A percentile compares a stretch with the other conserved stretches of the same genome.
phyloP scores from a whole-genome alignment of 2,329 filamentous ascomycete species.

The Phoma sp. region DNA sequence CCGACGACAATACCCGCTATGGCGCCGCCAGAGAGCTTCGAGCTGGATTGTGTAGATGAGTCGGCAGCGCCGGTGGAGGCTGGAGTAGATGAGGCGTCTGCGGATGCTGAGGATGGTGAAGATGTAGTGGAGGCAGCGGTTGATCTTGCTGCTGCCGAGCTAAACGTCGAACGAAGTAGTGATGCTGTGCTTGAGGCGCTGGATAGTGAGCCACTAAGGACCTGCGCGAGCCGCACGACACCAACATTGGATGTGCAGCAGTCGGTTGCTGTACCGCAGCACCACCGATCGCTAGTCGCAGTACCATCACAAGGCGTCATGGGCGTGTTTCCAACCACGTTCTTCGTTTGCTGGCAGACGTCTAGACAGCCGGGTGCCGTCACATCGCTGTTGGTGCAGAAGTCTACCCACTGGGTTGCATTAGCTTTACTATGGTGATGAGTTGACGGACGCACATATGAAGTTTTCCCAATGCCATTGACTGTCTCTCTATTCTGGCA shows the following conservation, averaged over 20 bases:
- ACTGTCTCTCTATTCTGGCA: conserved; percentile 1
- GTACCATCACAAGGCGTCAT: background rate
- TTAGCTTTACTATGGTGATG: background rate
- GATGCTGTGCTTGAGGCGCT: background rate
- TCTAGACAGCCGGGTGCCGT: background rate
- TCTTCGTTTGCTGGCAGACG: background rate
- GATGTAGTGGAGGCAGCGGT: background rate
- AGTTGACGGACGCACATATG: background rate
- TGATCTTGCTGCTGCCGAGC: background rate
- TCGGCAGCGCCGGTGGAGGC: background rate
- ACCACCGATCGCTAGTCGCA: background rate
- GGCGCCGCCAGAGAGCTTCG: background rate
- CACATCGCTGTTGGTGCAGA: background rate
- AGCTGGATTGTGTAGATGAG: background rate
- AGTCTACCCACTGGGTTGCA: background rate
- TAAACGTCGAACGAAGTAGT: background rate
- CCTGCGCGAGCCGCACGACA: background rate
- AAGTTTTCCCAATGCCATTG: background rate
- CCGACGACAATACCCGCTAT: background rate
- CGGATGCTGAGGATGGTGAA: background rate
- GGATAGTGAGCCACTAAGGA: background rate
- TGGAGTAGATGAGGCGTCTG: background rate
- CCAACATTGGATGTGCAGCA: background rate
- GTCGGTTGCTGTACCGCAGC: background rate
- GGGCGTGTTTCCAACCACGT: background rate